Percentiles rank a stretch among this genome's conserved stretches.
phyloP scores from a whole-genome alignment of 179 eudicot species.

The Heliamphora pulchella region DNA sequence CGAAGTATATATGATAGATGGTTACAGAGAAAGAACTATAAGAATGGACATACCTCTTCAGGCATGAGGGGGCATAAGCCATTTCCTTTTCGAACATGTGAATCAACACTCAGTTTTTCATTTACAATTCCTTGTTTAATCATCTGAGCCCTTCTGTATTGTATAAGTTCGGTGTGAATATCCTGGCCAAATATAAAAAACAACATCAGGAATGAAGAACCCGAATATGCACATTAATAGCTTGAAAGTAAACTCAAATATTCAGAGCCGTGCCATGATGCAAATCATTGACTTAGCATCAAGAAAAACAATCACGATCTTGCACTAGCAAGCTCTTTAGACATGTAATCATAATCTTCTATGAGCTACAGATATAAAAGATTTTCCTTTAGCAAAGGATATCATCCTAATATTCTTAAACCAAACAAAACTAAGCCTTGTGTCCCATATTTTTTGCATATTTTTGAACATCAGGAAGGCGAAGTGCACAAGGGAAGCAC shows the following conservation, averaged over 20 bases:
- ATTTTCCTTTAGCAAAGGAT: not conserved
- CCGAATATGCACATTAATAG: not conserved
- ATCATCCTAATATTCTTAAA: not conserved
- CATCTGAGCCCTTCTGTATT: slow-evolving; percentile 73
- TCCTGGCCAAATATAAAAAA: slow-evolving; percentile 42
- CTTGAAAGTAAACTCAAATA: not conserved
- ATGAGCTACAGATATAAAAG: not conserved
- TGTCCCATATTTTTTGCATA: too few relatives aligned
- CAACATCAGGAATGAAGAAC: not conserved
- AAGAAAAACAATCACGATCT: not conserved
- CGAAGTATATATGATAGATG: too few relatives aligned
- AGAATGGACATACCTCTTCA: slow-evolving; percentile 60
- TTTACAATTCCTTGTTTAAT: slow-evolving; percentile 66
- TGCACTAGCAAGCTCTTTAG: not conserved
- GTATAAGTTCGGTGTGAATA: slow-evolving; percentile 86
- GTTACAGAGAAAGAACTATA: not conserved
- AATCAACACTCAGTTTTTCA: slow-evolving; percentile 64
- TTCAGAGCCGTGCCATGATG: not conserved
- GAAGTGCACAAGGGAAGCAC: too few relatives aligned
- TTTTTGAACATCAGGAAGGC: too few relatives aligned
- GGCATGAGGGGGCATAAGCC: slow-evolving; percentile 97
- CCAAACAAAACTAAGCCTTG: too few relatives aligned
- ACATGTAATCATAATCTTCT: not conserved
- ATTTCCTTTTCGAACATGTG: slow-evolving; percentile 53
- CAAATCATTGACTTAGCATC: not conserved